Conservation (phyloP, 2,329 filamentous ascomycete species). For the Scedosporium boydii region DNA sequence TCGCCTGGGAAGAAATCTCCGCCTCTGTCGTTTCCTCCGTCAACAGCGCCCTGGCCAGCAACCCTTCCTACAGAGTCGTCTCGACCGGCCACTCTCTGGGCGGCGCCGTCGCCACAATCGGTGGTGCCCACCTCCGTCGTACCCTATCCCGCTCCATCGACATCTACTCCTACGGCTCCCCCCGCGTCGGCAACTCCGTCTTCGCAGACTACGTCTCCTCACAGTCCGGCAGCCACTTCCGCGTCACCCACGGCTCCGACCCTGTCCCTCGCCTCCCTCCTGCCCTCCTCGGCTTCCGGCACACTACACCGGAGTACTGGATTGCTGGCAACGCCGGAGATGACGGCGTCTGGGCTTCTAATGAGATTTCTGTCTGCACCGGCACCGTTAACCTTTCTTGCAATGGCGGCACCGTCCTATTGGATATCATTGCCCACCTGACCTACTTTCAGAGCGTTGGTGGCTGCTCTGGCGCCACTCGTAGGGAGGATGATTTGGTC, state of each 20-base stretch:
- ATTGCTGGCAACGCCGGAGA: constrained; percentile 30
- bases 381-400: constrained; percentile 38
- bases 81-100: constrained; percentile 63
- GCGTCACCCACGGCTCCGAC: constrained; percentile 59
- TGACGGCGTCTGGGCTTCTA: constrained; percentile 25
- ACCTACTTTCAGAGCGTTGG: constrained; percentile 38
- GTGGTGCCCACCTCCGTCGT: constrained; percentile 43
- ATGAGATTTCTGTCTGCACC: constrained; percentile 35
- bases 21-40: constrained; percentile 32
- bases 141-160: constrained; percentile 35
- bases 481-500: constrained; percentile 7
- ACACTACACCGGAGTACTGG: constrained; percentile 64
- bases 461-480: constrained; percentile 24
- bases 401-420: constrained; percentile 37
- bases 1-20: constrained; percentile 47
- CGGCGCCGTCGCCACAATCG: constrained; percentile 53
- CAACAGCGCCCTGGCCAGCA: constrained; percentile 26
- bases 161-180: constrained; percentile 58
- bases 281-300: constrained; percentile 49
- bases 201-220: constrained; percentile 44
- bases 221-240: constrained; percentile 45
- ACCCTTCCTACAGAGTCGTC: constrained; percentile 45
- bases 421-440: constrained; percentile 35
- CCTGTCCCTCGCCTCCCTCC: constrained; percentile 60
- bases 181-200: constrained; percentile 50